Evolutionary conservation across 306 rosid genomes (phyloP), one percentile per base, ranked within the genome.

Genomic region (Cyclanthera cordifolia): DNA sequence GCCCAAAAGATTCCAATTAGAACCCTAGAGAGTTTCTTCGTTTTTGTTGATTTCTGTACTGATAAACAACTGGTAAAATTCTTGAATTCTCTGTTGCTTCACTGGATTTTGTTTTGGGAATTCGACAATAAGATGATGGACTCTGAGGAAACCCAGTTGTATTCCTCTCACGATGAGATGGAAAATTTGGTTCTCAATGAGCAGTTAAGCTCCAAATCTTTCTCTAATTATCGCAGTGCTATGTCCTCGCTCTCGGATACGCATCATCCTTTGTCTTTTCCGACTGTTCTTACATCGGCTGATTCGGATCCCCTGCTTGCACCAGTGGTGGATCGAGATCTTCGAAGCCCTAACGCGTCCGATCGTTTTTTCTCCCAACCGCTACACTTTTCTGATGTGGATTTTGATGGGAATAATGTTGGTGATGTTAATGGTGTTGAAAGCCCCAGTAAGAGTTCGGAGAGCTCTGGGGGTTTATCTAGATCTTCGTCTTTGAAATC

Each of bases 201-300:
- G 21, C 79, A 85, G 2, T 72, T 82, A 4, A 78, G 39, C 71
- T 69, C 8, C 50, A 82, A 82, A 54, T 81, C 95, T 1, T 77
- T 69, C 75, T 83, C 94, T 5, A 78, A 66, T 27, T 87, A 83
- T 82, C 96, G 96, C 43, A 93, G 96, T 75, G 88, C 82, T 73
- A 66, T 89, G 79, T 87, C 95, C 72, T 87, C 65, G 67, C 77
- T 71, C 50, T 69, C 88, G 53, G 80, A 79, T 2, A 43, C 88
- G 11, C 82, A 73, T 45, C 95, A 85, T 46, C 91, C 90, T 8
- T 80, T 79, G 58, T 48, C 86, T 6, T 23, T 53, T 5, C 52
- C 81, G 3, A 20, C 75, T 10, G 4, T 75, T 37, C n/a, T 77
- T 51, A 11, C 84, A 49, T 12, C 76, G n/a, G 74, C 70, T 14